phyloP scores from a whole-genome alignment of 257 asterid genomes.

The Hygrophila difformis region DNA sequence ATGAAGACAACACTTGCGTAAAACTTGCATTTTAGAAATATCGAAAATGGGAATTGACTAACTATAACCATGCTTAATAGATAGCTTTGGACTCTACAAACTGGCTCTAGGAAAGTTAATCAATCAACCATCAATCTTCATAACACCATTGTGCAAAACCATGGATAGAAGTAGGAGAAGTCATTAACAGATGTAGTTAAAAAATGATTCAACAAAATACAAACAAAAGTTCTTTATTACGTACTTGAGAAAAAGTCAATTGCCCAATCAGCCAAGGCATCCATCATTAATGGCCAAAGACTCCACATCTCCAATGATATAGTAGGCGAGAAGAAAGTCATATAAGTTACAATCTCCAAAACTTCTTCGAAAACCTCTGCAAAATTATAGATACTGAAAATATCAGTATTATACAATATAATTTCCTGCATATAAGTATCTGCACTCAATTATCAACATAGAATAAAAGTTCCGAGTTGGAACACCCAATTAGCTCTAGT shows the following conservation, averaged over 20 bases:
- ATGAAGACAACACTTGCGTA: too few species aligned
- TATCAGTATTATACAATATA: too few species aligned
- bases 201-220: background rate
- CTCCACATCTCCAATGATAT: slow-evolving; percentile 97
- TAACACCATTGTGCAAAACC: too few species aligned
- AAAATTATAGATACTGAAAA: slow-evolving; percentile 12
- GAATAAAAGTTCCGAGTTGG: too few species aligned
- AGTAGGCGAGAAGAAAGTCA: slow-evolving; percentile 92
- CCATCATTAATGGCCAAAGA: slow-evolving; percentile 97
- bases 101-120: too few species aligned
- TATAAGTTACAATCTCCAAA: slow-evolving; percentile 93
- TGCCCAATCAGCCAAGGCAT: slow-evolving; percentile 96
- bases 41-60: too few species aligned
- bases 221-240: slow-evolving; percentile 13
- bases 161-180: background rate
- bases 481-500: too few species aligned
- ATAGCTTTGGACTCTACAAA: too few species aligned
- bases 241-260: slow-evolving; percentile 95
- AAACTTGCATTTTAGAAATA: too few species aligned
- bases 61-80: too few species aligned
- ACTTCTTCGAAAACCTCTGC: slow-evolving; percentile 99
- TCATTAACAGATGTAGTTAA: background rate
- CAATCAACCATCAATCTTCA: background rate
- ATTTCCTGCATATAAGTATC: too few species aligned
- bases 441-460: too few species aligned